Evolutionary conservation across 257 asterid genomes (phyloP).

Genomic region (Linderniella brevidens): DNA sequence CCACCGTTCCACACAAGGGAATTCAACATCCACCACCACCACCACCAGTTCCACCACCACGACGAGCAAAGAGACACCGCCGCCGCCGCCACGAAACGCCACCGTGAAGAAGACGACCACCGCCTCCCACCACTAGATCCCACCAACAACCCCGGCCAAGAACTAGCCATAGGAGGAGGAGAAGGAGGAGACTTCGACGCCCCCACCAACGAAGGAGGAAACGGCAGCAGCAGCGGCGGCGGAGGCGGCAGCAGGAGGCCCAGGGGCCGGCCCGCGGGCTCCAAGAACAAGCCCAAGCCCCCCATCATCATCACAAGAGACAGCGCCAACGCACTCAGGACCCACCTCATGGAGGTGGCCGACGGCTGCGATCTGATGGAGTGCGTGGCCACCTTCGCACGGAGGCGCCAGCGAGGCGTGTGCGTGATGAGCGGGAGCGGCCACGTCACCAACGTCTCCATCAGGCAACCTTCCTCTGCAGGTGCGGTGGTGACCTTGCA

Average conservation of each 20-base stretch:
- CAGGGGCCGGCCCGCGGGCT: constrained; percentile 68
- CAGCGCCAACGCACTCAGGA: constrained; percentile 59
- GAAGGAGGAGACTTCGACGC: constrained; percentile 22
- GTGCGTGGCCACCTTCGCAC: constrained; percentile 39
- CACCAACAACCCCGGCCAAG: constrained; percentile 50
- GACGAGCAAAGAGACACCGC: not conserved
- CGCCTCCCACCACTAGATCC: constrained; percentile 21
- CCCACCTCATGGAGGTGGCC: constrained; percentile 66
- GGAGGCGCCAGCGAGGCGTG: constrained; percentile 64
- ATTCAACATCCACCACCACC: constrained; percentile 51
- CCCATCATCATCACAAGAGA: constrained; percentile 65
- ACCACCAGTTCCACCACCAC: constrained; percentile 13
- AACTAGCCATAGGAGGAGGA: constrained; percentile 32
- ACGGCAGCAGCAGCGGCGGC: constrained; percentile 19
- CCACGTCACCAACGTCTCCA: constrained; percentile 44
- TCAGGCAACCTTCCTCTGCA: constrained; percentile 54
- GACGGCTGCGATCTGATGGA: constrained; percentile 69
- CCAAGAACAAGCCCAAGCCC: constrained; percentile 70
- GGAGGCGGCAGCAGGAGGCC: constrained; percentile 29
- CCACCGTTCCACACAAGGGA: constrained; percentile 73
- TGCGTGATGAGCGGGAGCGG: constrained; percentile 74
- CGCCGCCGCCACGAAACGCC: no score
- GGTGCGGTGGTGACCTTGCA: constrained; percentile 53
- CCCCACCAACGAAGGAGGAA: constrained; percentile 4
- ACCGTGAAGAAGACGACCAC: no score